Percentiles rank a stretch among this genome's conserved stretches.
These are phyloP conservation scores for Penicillium cinerascens DNA, from an alignment of 495 filamentous ascomycete genomes.

Conservation along the genomic window DNA sequence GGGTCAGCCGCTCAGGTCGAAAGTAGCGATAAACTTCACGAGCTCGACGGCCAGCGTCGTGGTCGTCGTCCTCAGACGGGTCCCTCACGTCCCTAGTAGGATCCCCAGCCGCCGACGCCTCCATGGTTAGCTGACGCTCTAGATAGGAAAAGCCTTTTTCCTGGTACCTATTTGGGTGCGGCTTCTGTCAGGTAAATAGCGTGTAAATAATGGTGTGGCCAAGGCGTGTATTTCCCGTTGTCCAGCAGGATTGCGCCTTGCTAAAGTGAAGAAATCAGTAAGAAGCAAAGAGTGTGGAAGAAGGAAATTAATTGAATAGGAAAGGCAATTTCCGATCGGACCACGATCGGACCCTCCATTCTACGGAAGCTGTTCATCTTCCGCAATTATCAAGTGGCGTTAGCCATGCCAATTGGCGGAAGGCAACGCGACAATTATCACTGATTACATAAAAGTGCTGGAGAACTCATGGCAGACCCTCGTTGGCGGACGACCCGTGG, in stretches of 20 bases:
- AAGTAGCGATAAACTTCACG: conserved; percentile 49
- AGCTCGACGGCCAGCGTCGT: conserved; percentile 33
- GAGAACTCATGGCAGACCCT: not conserved
- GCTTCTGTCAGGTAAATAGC: not conserved
- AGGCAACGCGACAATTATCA: not conserved
- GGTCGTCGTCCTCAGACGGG: conserved; percentile 11
- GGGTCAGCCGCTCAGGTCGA: conserved; percentile 26
- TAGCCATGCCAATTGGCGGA: not conserved
- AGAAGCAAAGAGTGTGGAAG: not conserved
- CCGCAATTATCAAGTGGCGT: not conserved
- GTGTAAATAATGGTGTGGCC: not conserved
- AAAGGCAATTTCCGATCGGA: not conserved
- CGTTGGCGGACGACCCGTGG: not conserved
- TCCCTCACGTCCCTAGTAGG: not conserved
- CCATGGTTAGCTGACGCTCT: not conserved
- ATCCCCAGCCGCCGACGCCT: not conserved
- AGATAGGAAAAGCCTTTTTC: not conserved
- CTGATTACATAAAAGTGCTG: not conserved
- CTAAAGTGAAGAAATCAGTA: not conserved
- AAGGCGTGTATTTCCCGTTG: not conserved
- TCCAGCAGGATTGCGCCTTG: not conserved
- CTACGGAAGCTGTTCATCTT: too few species aligned
- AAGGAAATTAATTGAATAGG: not conserved
- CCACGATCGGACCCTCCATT: too few species aligned
- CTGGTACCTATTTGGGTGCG: not conserved